Conservation (phyloP, 345 rosid genomes). For the Salix dunnii region DNA sequence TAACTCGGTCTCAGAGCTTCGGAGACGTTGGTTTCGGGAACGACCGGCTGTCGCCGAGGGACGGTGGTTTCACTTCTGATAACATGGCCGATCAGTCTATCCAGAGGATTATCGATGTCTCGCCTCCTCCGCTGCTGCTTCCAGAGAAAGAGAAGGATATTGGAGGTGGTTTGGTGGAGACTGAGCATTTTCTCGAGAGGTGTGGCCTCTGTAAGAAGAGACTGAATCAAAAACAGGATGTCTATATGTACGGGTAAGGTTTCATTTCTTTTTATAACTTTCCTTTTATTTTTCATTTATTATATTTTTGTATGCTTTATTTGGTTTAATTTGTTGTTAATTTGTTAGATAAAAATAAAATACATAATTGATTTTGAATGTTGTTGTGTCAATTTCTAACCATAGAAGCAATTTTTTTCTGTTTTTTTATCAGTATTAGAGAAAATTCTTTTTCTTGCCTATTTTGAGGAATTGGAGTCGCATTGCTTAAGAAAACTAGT, state of each 20-base stretch:
- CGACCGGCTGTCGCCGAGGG: slow-evolving; percentile 5
- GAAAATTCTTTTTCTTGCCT: not conserved
- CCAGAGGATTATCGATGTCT: slow-evolving; percentile 20
- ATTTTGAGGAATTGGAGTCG: not conserved
- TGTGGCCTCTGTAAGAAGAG: slow-evolving; percentile 35
- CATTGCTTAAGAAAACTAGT: not conserved
- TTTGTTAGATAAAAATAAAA: not conserved
- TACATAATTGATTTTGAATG: not conserved
- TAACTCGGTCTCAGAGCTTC: slow-evolving; percentile 23
- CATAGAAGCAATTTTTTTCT: not conserved
- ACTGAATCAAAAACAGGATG: slow-evolving; percentile 16
- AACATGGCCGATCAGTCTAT: not conserved
- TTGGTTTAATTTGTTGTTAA: not conserved
- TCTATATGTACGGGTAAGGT: slow-evolving; percentile 43
- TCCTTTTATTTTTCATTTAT: not conserved
- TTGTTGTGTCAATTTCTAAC: not conserved
- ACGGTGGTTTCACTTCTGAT: not conserved
- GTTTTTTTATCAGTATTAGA: not conserved
- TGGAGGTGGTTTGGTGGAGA: not conserved
- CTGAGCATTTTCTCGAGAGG: slow-evolving; percentile 30
- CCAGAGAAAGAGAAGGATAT: slow-evolving; percentile 4
- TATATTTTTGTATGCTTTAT: not conserved
- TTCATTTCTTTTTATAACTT: not conserved
- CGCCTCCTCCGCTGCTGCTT: slow-evolving; percentile 19
- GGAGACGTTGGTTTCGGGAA: slow-evolving; percentile 5